Conservation (phyloP, 2,329 filamentous ascomycete species). For the Dothideomycetidae sp. region DNA sequence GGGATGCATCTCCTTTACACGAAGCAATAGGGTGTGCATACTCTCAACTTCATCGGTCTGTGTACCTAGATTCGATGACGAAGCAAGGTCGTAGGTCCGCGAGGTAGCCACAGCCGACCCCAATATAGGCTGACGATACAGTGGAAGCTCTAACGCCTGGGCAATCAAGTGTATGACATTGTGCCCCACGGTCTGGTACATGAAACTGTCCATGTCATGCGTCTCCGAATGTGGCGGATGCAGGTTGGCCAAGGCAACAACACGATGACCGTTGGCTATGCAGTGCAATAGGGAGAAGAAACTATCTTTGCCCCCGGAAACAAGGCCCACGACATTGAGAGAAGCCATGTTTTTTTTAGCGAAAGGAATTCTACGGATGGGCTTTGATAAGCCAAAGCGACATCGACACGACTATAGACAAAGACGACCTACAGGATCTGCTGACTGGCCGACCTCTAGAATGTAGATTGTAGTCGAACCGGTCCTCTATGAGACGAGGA, state of each 20-base stretch:
- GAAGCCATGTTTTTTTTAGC: conserved; percentile 15
- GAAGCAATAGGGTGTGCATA: conserved; percentile 58
- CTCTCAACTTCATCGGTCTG: conserved; percentile 72
- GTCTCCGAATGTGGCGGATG: conserved; percentile 45
- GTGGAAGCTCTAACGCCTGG: conserved; percentile 60
- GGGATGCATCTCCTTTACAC: conserved; percentile 55
- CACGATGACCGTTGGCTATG: conserved; percentile 64
- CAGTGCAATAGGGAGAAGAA: conserved; percentile 89
- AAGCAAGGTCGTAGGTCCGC: conserved; percentile 46
- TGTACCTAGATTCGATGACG: conserved; percentile 5
- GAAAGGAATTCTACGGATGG: not conserved
- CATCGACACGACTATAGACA: no score
- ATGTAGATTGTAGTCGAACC: no score
- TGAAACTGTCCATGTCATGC: conserved; percentile 84
- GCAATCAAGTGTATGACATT: conserved; percentile 74
- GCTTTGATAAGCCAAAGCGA: no score
- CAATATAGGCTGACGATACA: conserved; percentile 66
- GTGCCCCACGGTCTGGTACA: conserved; percentile 98
- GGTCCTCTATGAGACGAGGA: no score
- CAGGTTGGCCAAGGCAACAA: conserved; percentile 83
- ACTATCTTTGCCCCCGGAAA: conserved; percentile 95
- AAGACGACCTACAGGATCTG: no score
- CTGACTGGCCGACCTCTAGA: no score
- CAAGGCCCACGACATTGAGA: conserved; percentile 70
- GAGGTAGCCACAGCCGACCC: conserved; percentile 57